Percentiles rank a stretch among this genome's conserved stretches.
phyloP scores from a whole-genome alignment of 805 yeast genomes.

The Saccharomycopsis amapae region DNA sequence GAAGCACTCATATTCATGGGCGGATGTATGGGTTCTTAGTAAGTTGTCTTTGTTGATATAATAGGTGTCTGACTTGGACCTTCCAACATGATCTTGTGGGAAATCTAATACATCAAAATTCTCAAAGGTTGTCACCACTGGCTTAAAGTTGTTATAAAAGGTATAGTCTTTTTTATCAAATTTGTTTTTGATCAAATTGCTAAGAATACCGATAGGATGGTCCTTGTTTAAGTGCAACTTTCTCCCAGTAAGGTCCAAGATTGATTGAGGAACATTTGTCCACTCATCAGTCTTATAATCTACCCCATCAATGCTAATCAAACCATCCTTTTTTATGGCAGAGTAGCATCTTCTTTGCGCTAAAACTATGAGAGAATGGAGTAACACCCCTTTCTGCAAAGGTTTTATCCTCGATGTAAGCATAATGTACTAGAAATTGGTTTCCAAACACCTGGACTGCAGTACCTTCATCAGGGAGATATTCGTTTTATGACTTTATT shows the following conservation, averaged over 20 bases:
- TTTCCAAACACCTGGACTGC: too few relatives aligned
- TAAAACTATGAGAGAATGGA: too few relatives aligned
- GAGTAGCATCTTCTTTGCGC: slow-evolving; percentile 1
- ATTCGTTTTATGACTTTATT: too few relatives aligned
- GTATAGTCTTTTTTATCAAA: slow-evolving; percentile 66
- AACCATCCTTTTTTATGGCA: slow-evolving; percentile 1
- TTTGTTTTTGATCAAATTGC: slow-evolving; percentile 62
- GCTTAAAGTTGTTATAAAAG: slow-evolving; percentile 70
- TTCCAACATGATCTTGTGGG: slow-evolving; percentile 87
- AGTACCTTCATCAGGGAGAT: too few relatives aligned
- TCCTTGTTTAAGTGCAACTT: slow-evolving; percentile 63
- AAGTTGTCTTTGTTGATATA: slow-evolving; percentile 68
- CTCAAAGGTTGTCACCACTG: slow-evolving; percentile 73
- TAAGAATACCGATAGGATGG: slow-evolving; percentile 88
- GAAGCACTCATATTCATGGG: slow-evolving; percentile 90
- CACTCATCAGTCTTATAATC: slow-evolving; percentile 58
- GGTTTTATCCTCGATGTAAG: too few relatives aligned
- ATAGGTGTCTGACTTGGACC: slow-evolving; percentile 89
- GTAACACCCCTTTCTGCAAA: too few relatives aligned
- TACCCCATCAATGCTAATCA: slow-evolving; percentile 38
- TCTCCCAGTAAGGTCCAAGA: slow-evolving; percentile 60
- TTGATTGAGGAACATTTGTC: slow-evolving; percentile 81
- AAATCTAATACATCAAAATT: slow-evolving; percentile 92
- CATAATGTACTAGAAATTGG: too few relatives aligned
- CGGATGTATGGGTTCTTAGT: slow-evolving; percentile 91